These are phyloP conservation scores for Epichloe sp. DNA, from an alignment of 2,329 filamentous ascomycete genomes.

Conservation along the genomic window DNA sequence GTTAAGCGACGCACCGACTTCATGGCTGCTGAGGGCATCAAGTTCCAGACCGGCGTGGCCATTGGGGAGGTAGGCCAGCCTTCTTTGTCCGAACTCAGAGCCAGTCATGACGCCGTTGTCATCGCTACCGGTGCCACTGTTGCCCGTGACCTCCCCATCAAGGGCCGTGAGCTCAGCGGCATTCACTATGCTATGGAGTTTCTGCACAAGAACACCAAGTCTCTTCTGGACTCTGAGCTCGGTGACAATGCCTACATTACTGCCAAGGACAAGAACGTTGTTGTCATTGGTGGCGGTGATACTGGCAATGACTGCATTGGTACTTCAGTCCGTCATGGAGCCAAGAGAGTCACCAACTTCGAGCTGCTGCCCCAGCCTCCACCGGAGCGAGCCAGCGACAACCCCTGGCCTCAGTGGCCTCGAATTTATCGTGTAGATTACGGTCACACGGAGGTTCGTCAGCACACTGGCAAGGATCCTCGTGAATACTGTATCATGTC, in stretches of 20 bases:
- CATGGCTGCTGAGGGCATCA: slow-evolving; percentile 79
- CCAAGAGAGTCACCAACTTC: slow-evolving; percentile 93
- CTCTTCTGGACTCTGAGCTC: slow-evolving; percentile 81
- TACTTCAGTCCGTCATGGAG: slow-evolving; percentile 88
- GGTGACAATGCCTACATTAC: slow-evolving; percentile 78
- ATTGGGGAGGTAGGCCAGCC: slow-evolving; percentile 58
- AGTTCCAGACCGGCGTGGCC: slow-evolving; percentile 64
- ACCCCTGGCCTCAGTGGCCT: slow-evolving; percentile 98
- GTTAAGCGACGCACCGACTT: slow-evolving; percentile 93
- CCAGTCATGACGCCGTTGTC: slow-evolving; percentile 68
- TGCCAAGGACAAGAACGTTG: slow-evolving; percentile 88
- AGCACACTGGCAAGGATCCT: slow-evolving; percentile 90
- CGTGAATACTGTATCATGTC: slow-evolving; percentile 98
- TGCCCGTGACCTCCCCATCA: slow-evolving; percentile 82
- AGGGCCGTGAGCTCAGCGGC: slow-evolving; percentile 74
- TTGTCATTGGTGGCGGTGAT: slow-evolving; percentile 95
- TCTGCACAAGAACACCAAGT: slow-evolving; percentile 95
- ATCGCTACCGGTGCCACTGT: slow-evolving; percentile 90
- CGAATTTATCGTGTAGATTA: slow-evolving; percentile 98
- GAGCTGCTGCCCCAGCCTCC: slow-evolving; percentile 89
- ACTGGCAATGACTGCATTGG: slow-evolving; percentile 97
- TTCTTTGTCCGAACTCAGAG: slow-evolving; percentile 58
- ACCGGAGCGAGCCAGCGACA: slow-evolving; percentile 78
- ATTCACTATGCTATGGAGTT: slow-evolving; percentile 98
- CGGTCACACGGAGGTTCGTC: slow-evolving; percentile 88